Evolutionary conservation across 208 protist species (phyloP), one percentile per base, ranked within the genome.

Genomic region (Angomonas deanei): DNA sequence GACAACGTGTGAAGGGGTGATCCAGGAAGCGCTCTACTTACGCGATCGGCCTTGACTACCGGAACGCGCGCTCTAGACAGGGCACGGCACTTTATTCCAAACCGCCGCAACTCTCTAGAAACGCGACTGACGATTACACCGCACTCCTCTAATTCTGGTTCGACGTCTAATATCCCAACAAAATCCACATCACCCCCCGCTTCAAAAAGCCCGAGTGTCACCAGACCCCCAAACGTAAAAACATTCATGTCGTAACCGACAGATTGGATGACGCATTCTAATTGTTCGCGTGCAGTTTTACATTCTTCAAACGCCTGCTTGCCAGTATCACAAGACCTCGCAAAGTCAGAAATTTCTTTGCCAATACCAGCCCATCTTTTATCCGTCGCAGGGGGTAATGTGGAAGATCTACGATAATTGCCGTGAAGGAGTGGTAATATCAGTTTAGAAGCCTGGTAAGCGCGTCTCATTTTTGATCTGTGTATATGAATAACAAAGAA

Each of bases 151-250:
- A 87, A 72, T 19, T 76, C 78, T 47, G 91, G 87, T 61, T 96
- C 87, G 32, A 94, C 70, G 61, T 96, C 91, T 15, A 78, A 66
- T 49, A 96, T 86, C 17, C 82, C 86, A 17, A 91, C 86, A 79
- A 96, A 94, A 69, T 96, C 91, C 11, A 89, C 80, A 54, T 96
- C 91, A 19, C 91, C 91, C 32, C 85, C 86, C 30, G 88, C 86
- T 46, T 96, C 87, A 19, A 93, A 68, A 17, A 96, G 49, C 2
- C 84, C 78, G 6, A 92, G 66, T 13, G 80, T 88, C 4, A 86
- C 78, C 17, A 96, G 69, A 28, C 91, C 91, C 28, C 91, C 91
- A 74, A 96, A 96, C 50, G 91, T 87, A 63, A 79, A 94, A 10
- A 96, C 79, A 53, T 77, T 84, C 68, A 90, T 81, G 66, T 96